These are phyloP conservation scores for Schizopora paradoxa DNA, from an alignment of 1,284 basidiomycete genomes.

Conservation along the genomic window DNA sequence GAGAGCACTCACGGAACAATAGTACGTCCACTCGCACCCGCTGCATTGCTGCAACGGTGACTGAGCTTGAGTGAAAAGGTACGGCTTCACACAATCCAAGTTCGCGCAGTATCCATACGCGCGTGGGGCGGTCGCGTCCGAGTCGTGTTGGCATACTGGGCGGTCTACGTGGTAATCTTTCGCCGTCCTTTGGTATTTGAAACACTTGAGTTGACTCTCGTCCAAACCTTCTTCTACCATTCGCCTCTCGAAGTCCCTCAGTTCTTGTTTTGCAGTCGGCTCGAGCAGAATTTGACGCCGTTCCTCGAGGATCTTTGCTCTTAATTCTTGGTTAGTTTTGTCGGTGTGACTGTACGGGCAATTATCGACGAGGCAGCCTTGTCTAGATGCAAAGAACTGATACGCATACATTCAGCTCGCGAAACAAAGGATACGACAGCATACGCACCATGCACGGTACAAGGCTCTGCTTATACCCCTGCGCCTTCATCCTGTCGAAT, in stretches of 20 bases:
- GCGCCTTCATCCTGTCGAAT: constrained; percentile 18
- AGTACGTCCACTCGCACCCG: constrained; percentile 21
- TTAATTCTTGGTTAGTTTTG: background rate
- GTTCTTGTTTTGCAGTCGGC: constrained; percentile 9
- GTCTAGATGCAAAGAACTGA: no score
- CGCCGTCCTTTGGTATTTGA: no score
- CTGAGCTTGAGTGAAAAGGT: constrained; percentile 10
- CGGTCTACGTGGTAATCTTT: constrained; percentile 1
- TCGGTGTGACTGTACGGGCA: constrained; percentile 17
- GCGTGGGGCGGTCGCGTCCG: background rate
- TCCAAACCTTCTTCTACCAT: background rate
- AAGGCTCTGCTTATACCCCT: constrained; percentile 15
- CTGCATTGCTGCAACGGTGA: constrained; percentile 19
- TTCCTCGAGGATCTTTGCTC: constrained; percentile 5
- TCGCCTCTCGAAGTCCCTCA: no score
- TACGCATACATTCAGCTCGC: background rate
- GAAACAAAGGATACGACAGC: background rate
- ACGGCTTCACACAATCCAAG: constrained; percentile 19
- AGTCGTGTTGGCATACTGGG: background rate
- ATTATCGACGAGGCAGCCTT: constrained; percentile 21
- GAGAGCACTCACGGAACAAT: constrained; percentile 22
- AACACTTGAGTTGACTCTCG: no score
- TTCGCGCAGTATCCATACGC: constrained; percentile 20
- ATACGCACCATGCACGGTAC: constrained; percentile 25
- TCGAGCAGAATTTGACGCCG: constrained; percentile 13